phyloP scores from a whole-genome alignment of 2,329 filamentous ascomycete genomes.

The Cladosporium phlei region DNA sequence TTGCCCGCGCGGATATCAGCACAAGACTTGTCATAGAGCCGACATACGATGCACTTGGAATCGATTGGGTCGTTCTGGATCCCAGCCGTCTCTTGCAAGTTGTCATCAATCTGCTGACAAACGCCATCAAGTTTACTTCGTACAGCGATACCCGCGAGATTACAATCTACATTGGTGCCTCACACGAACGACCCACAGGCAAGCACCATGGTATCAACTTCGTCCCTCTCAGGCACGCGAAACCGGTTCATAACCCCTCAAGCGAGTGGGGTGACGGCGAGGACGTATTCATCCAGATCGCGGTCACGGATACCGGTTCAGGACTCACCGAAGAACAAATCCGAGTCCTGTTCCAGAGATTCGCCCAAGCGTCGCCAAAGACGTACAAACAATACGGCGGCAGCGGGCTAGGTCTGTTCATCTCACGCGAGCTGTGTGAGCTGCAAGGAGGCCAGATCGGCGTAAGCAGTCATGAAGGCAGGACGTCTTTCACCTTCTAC shows the following conservation, averaged over 20 bases:
- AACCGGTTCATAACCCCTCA: conserved; percentile 16
- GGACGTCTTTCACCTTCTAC: conserved; percentile 65
- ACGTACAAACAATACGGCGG: conserved; percentile 68
- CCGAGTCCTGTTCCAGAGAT: conserved; percentile 59
- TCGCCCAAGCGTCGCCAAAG: conserved; percentile 62
- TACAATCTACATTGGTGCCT: conserved; percentile 26
- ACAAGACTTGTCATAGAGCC: conserved; percentile 35
- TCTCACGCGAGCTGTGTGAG: conserved; percentile 62
- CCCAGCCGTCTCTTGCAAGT: conserved; percentile 42
- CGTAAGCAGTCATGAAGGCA: conserved; percentile 52
- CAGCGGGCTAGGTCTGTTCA: conserved; percentile 65
- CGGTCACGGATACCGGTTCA: conserved; percentile 38
- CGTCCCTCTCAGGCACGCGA: conserved; percentile 25
- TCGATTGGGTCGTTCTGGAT: conserved; percentile 40
- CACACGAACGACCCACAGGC: conserved; percentile 29
- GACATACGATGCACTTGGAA: conserved; percentile 32
- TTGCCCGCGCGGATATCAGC: conserved; percentile 32
- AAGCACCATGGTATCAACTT: conserved; percentile 32
- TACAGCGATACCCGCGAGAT: conserved; percentile 33
- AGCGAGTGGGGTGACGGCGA: conserved; percentile 31
- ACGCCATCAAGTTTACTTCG: conserved; percentile 46
- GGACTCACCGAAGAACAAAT: conserved; percentile 38
- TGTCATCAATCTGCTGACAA: conserved; percentile 41
- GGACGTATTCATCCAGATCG: conserved; percentile 26
- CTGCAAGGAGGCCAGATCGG: conserved; percentile 68